Evolutionary conservation across 129 eudicot species (phyloP), one percentile per base, ranked within the genome.

Genomic region (Logfia minima): DNA sequence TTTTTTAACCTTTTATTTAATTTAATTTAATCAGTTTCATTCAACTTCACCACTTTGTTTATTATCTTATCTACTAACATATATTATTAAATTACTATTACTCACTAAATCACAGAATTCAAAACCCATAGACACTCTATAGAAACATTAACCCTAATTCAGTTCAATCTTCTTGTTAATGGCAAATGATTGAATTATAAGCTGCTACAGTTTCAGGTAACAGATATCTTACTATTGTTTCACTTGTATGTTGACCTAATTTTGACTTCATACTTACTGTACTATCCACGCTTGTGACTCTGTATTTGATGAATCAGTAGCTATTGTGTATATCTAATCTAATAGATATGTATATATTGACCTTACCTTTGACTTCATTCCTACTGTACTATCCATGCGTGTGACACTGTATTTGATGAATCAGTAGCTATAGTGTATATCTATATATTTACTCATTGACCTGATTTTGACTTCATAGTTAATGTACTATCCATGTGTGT

Each of bases 121-220:
- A 45, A 3, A 45, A 45, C 5, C 13, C 17, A 45, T 13, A 13
- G 1, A 48, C n/a, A 13, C n/a, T 13, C 21, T 70, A 70, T 6
- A 45, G 10, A 19, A 62, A 22, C 21, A 23, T 31, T 4, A 45
- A 70, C 64, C 39, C 56, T 71, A 41, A 55, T 41, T 64, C 17
- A 45, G 39, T n/a, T 79, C 74, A 1, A 32, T 72, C 5, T 43
- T 64, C 68, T 52, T 72, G 14, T 23, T 37, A 65, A 76, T 76
- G 74, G 74, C 31, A 19, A 78, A 60, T 37, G 69, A 5, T 4
- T 72, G 61, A 72, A 72, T 68, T 64, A 4, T 53, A 18, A 53
- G 59, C 13, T 66, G 68, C 60, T 80, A 32, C 68, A 55, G 35
- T 61, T 11, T 78, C 52, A 78, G 82, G 77, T 78, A 34, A 55